Percentiles rank a stretch among this genome's conserved stretches.
Conservation (phyloP, 768 basidiomycete genomes). For the Lentinus brumalis region DNA sequence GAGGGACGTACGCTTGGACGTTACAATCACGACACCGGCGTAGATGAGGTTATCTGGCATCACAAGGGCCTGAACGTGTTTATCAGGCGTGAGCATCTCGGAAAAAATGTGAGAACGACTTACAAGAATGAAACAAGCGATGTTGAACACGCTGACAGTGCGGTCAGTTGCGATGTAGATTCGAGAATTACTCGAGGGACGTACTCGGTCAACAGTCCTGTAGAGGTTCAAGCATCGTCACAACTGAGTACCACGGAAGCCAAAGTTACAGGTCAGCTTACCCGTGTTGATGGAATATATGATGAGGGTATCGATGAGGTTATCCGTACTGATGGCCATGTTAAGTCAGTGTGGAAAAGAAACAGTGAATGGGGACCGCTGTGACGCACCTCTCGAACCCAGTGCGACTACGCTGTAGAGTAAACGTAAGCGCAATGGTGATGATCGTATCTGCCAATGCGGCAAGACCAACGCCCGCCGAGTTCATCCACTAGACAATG, state of each 20-base stretch:
- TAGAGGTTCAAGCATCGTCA: neutral
- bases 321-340: conserved; percentile 2
- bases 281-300: conserved; percentile 15
- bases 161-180: neutral
- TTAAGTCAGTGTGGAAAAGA: neutral
- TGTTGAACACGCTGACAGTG: neutral
- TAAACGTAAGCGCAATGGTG: conserved; percentile 4
- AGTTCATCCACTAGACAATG: conserved; percentile 13
- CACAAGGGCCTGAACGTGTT: conserved; percentile 1
- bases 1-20: conserved; percentile 7
- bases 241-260: neutral
- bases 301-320: conserved; percentile 11
- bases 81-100: neutral
- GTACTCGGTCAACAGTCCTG: conserved; percentile 12
- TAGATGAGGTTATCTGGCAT: conserved; percentile 19
- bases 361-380: too few species aligned
- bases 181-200: neutral
- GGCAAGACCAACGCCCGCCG: conserved; percentile 10
- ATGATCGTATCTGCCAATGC: conserved; percentile 10
- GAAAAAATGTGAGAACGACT: neutral
- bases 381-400: conserved; percentile 4
- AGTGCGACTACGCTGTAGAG: conserved; percentile 6
- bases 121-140: conserved; percentile 8
- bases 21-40: conserved; percentile 8
- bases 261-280: neutral